A percentile compares a stretch with the other conserved stretches of the same genome.
These are phyloP conservation scores for Ambrosiella cleistominuta DNA, from an alignment of 2,329 filamentous ascomycete species.

Conservation along the genomic window DNA sequence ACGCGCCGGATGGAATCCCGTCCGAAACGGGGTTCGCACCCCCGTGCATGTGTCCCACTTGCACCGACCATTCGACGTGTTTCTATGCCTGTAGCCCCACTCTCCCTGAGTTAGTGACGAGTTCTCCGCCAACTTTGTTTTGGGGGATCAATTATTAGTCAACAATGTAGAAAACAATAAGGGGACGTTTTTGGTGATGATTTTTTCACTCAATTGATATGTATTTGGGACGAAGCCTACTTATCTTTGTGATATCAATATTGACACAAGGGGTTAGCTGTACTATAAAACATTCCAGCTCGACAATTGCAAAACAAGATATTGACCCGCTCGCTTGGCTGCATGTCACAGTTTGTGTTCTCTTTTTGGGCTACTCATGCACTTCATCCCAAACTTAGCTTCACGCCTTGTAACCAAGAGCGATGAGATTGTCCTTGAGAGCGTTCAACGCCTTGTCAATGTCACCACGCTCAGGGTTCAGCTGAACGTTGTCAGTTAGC, in stretches of 20 bases:
- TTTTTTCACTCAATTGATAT: neutral
- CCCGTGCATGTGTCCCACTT: conserved; percentile 1
- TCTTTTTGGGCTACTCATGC: neutral
- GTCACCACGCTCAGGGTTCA: conserved; percentile 61
- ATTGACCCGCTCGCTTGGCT: neutral
- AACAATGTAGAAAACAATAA: no score
- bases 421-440: conserved; percentile 54
- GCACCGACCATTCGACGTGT: conserved; percentile 4
- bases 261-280: neutral
- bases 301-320: neutral
- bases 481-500: conserved; percentile 24
- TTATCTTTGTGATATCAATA: neutral
- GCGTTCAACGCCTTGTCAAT: conserved; percentile 70
- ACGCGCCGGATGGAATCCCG: neutral
- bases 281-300: conserved; percentile 1
- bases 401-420: conserved; percentile 42
- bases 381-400: conserved; percentile 1
- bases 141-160: no score
- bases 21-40: neutral
- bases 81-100: neutral
- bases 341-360: conserved; percentile 1
- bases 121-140: neutral
- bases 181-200: no score
- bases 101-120: neutral
- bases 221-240: neutral